Percentiles rank a stretch among this genome's conserved stretches.
phyloP scores from a whole-genome alignment of 495 filamentous ascomycete species.

The Podospora appendiculata region DNA sequence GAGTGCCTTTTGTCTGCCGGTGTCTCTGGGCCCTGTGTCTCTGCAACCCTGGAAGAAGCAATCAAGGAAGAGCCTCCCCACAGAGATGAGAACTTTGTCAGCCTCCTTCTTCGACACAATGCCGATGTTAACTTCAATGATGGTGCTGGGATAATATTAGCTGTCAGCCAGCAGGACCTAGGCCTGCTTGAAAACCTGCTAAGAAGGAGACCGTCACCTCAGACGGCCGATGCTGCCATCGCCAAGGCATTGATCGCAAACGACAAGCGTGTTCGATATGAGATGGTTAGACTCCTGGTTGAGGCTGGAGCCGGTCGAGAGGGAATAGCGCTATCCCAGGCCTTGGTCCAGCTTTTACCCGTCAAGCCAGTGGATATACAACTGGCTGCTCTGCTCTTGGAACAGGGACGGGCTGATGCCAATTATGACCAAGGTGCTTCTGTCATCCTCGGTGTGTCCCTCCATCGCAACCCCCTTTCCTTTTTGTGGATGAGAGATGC shows the following conservation, averaged over 20 bases:
- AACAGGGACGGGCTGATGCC: slow-evolving; percentile 34
- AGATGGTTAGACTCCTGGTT: slow-evolving; percentile 33
- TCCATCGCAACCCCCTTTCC: too few relatives aligned
- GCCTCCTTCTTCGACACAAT: slow-evolving; percentile 34
- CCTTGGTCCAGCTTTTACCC: slow-evolving; percentile 23
- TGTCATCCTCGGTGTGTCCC: slow-evolving; percentile 19
- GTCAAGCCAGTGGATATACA: slow-evolving; percentile 28
- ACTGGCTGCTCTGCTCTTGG: slow-evolving; percentile 29
- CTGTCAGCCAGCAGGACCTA: slow-evolving; percentile 29
- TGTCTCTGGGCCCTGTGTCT: slow-evolving; percentile 23
- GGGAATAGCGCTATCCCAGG: slow-evolving; percentile 25
- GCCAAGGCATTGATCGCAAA: slow-evolving; percentile 27
- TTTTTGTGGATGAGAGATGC: neutral
- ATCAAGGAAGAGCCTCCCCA: slow-evolving; percentile 33
- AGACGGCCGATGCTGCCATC: slow-evolving; percentile 27
- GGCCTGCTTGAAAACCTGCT: slow-evolving; percentile 29
- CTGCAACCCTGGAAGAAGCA: slow-evolving; percentile 32
- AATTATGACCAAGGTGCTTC: slow-evolving; percentile 31
- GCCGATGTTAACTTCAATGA: slow-evolving; percentile 39
- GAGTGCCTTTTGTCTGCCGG: slow-evolving; percentile 34
- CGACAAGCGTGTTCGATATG: slow-evolving; percentile 21
- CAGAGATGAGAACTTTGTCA: slow-evolving; percentile 34
- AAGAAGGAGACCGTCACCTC: slow-evolving; percentile 26
- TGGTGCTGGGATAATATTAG: slow-evolving; percentile 31
- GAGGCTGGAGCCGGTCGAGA: slow-evolving; percentile 27